Percentiles rank a stretch among this genome's conserved stretches.
Evolutionary conservation across 75 land plant species (phyloP).

Genomic region (Picea glauca): DNA sequence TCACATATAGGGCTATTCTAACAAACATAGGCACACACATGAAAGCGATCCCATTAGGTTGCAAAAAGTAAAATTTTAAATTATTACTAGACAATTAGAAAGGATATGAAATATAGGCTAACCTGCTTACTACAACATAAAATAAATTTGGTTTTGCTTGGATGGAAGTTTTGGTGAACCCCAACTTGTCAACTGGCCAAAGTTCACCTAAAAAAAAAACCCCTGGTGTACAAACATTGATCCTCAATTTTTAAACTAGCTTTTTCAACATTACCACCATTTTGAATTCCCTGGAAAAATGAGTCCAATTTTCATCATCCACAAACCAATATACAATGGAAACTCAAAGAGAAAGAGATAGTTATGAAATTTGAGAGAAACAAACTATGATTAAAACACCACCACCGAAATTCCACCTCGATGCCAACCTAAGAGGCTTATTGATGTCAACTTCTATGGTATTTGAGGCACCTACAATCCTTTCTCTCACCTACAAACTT

Average conservation of each 20-base stretch:
- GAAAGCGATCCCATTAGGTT: too few species aligned
- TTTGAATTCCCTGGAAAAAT: too few species aligned
- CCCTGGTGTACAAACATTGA: constrained; percentile 95
- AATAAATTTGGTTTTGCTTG: constrained; percentile 96
- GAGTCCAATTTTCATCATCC: too few species aligned
- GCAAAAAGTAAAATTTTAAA: too few species aligned
- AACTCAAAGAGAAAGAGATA: neutral
- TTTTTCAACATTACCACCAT: constrained; percentile 63
- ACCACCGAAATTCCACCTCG: constrained; percentile 90
- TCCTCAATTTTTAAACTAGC: constrained; percentile 90
- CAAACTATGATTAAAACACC: constrained; percentile 88
- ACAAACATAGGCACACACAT: too few species aligned
- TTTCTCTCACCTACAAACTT: constrained; percentile 13
- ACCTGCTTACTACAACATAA: constrained; percentile 95
- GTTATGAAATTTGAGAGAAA: neutral
- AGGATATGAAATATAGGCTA: neutral
- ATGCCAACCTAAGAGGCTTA: constrained; percentile 90
- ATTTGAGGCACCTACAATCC: too few species aligned
- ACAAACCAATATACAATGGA: too few species aligned
- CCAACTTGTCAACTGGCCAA: constrained; percentile 98
- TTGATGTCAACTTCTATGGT: constrained; percentile 55
- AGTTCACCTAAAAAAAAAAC: constrained; percentile 98
- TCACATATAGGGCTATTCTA: too few species aligned
- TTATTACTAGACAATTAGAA: neutral
- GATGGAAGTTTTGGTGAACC: constrained; percentile 96